Base-by-base conservation (phyloP, 2,329 filamentous ascomycete species). In the Penicillium sp. region DNA sequence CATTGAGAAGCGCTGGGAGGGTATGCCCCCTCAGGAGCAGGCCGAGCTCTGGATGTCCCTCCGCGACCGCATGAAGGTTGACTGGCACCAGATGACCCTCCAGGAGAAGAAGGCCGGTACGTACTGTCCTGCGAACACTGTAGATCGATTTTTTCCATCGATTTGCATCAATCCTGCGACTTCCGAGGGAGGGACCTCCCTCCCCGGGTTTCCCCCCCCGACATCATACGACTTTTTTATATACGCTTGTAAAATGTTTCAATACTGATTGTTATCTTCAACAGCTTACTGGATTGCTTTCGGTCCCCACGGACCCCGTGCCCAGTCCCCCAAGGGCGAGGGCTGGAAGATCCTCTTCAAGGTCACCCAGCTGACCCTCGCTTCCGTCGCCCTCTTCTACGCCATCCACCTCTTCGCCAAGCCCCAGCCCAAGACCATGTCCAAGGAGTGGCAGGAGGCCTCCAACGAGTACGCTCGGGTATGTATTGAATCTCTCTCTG, bases 1-100 rank as follows among this genome's bases (percentile, higher is more conserved):
- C 81, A 97, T 99, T 74, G 94, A 99, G 87, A 97, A 96, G 88
- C 85, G 94, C 82, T 99, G 94, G 94, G 94, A 99, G 83, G 85
- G 82, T 62, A 92, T 97, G 90, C 92, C 93, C 57, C 91, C 94
- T 63, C 92, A 96, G 84, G 94, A 99, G 85, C 94, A 99, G 86
- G 94, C 94, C 67, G 94, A 99, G 75, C 83, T 99, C 70, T 99
- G 94, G 94, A 99, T 99, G 94, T 83, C 89, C 68, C 83, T 99
- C 77, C 87, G 94, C 78, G 94, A 99, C 81, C 89, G 94, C 74
- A 99, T 99, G 94, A 97, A 96, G 89, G 87, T 85, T 70, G 92
- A 91, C 82, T 99, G 94, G 94, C 85, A 88, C 73, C 91, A 97
- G 74, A 82, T 99, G 81, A 97, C 94, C 50, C 67, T 95, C 72